Evolutionary conservation across 345 rosid genomes (phyloP), one percentile per base, ranked within the genome.

Genomic region (Noccaea bulbosa): DNA sequence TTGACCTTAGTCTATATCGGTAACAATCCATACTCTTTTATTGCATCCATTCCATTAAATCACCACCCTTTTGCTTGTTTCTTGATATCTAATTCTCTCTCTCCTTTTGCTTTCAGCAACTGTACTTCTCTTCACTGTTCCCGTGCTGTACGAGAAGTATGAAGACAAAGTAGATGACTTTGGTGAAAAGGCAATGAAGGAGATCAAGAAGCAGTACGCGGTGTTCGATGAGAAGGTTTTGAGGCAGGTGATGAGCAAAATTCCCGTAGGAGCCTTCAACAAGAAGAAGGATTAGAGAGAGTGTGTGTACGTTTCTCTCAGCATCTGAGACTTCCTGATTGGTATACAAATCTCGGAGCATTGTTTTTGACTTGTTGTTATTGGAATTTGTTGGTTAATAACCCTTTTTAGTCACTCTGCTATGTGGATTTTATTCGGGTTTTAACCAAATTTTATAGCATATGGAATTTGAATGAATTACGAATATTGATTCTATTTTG

Each of bases 181-280:
- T 76, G 85, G 84, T 30, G 95, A 88, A 81, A 91, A 86, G 84
- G 89, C 87, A 51, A 50, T 70, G 79, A 73, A 68, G 20, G 90
- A 88, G 82, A 71, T 94, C 67, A 91, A 85, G 83, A 91, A 88
- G 86, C 96, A 82, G 51, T 91, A 87, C 51, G 83, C 79, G 0
- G 87, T 83, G n/a, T 77, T 94, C 4, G 96, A 94, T 67, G 88
- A 78, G n/a, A 94, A 89, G 82, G 92, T 94, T 22, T 80, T 94
- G 65, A 94, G 98, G 62, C 88, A 89, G 88, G 89, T 91, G 33
- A 78, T 88, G 65, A 94, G 97, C 78, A 91, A 89, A 90, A 89
- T 94, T 67, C 97, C 93, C 0, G 82, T 63, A 78, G 94, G 97
- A 24, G 80, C 84, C 38, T 74, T 83, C 78, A 80, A 60, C 71